These are phyloP conservation scores for Populus ilicifolia DNA, from an alignment of 345 rosid species.

Conservation along the genomic window DNA sequence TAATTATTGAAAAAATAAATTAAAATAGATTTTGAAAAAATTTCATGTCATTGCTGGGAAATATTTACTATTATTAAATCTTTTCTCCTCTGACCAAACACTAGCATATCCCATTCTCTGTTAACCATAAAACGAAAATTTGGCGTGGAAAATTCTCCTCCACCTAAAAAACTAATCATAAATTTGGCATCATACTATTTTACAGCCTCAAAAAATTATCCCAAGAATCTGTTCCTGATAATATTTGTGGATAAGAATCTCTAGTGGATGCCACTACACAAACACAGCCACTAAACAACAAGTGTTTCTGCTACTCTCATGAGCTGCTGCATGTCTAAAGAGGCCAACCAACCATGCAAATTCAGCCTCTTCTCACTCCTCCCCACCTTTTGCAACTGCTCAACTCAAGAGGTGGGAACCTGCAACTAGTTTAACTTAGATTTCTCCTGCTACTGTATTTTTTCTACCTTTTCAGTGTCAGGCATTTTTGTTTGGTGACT, in stretches of 20 bases:
- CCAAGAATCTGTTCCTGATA: conserved; percentile 30
- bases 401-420: conserved; percentile 12
- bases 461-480: not conserved
- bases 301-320: conserved; percentile 10
- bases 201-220: conserved; percentile 24
- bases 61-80: too few relatives aligned
- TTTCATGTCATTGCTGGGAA: too few relatives aligned
- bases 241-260: conserved; percentile 58
- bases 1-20: too few relatives aligned
- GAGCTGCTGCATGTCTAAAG: conserved; percentile 5
- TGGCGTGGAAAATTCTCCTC: conserved; percentile 26
- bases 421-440: not conserved
- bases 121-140: conserved; percentile 1
- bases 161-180: conserved; percentile 6
- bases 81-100: too few relatives aligned
- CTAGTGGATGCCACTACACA: conserved; percentile 27
- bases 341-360: conserved; percentile 21
- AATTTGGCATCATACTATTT: conserved; percentile 2
- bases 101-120: too few relatives aligned
- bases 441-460: not conserved
- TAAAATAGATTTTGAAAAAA: too few relatives aligned
- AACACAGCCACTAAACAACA: conserved; percentile 21
- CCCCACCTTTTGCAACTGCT: conserved; percentile 9
- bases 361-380: not conserved
- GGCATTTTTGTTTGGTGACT: not conserved